Conservation (phyloP, 352 stramenopile genomes). For the Albugo laibachii region DNA sequence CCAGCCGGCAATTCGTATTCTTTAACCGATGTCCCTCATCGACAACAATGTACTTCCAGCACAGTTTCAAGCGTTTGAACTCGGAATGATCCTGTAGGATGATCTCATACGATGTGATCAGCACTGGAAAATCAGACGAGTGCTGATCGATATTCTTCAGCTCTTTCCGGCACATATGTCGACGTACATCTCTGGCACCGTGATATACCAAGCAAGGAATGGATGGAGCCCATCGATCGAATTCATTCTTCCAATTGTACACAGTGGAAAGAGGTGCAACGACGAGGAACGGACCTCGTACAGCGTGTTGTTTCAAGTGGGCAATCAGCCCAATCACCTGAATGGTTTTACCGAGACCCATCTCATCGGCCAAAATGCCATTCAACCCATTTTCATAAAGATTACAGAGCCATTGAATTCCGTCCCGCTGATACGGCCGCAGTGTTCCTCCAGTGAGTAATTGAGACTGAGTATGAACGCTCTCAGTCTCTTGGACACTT, state of each 20-base stretch:
- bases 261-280: slow-evolving; percentile 96
- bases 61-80: slow-evolving; percentile 37
- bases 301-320: slow-evolving; percentile 80
- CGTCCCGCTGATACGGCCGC: slow-evolving; percentile 93
- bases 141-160: slow-evolving; percentile 29
- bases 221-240: slow-evolving; percentile 48
- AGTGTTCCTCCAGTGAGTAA: slow-evolving; percentile 61
- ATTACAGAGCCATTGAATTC: slow-evolving; percentile 92
- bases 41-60: slow-evolving; percentile 93
- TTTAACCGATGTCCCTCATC: slow-evolving; percentile 97
- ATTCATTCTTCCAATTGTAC: slow-evolving; percentile 93
- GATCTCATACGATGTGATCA: slow-evolving; percentile 80
- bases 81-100: slow-evolving; percentile 49
- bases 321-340: slow-evolving; percentile 87
- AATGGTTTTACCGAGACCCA: slow-evolving; percentile 84
- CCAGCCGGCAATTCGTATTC: slow-evolving; percentile 91
- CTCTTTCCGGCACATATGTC: slow-evolving; percentile 20
- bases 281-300: slow-evolving; percentile 90
- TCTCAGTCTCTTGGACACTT: slow-evolving; percentile 7
- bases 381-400: slow-evolving; percentile 95
- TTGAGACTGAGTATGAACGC: slow-evolving; percentile 38
- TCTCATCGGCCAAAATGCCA: slow-evolving; percentile 79
- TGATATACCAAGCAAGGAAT: slow-evolving; percentile 97
- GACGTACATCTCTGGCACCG: slow-evolving; percentile 46
- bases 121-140: slow-evolving; percentile 53